Evolutionary conservation across 2,329 filamentous ascomycete genomes (phyloP).

Genomic region (Escovopsis sp.): DNA sequence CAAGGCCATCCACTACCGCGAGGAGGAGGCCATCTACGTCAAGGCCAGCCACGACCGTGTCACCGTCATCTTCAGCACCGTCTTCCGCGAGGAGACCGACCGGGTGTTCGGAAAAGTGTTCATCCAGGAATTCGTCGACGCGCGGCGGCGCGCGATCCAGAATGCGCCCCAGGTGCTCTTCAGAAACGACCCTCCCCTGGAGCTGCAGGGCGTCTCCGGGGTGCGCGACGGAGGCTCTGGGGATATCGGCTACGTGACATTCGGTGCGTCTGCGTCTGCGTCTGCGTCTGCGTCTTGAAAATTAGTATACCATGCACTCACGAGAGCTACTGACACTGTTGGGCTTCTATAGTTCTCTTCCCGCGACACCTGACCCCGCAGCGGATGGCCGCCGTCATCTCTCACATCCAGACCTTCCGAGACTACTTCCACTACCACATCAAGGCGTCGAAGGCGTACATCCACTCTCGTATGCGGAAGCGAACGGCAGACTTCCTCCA

Average conservation of each 20-base stretch:
- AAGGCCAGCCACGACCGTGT: constrained; percentile 96
- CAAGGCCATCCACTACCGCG: constrained; percentile 94
- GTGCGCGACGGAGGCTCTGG: constrained; percentile 60
- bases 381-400: constrained; percentile 87
- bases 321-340: constrained; percentile 5
- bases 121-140: constrained; percentile 96
- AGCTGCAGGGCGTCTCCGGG: constrained; percentile 78
- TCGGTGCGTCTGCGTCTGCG: constrained; percentile 46
- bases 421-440: constrained; percentile 99
- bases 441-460: constrained; percentile 98
- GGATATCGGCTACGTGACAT: constrained; percentile 94
- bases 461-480: constrained; percentile 95
- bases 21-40: constrained; percentile 97
- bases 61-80: constrained; percentile 96
- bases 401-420: constrained; percentile 98
- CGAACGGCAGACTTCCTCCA: constrained; percentile 97
- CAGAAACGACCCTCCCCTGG: constrained; percentile 83
- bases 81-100: constrained; percentile 96
- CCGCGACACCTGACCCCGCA: constrained; percentile 85
- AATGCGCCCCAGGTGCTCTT: constrained; percentile 97
- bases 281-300: not conserved
- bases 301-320: too few relatives aligned
- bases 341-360: constrained; percentile 58
- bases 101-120: constrained; percentile 97
- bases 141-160: constrained; percentile 84